Conservation (phyloP, 768 basidiomycete species). For the Boletus sensibilis region DNA sequence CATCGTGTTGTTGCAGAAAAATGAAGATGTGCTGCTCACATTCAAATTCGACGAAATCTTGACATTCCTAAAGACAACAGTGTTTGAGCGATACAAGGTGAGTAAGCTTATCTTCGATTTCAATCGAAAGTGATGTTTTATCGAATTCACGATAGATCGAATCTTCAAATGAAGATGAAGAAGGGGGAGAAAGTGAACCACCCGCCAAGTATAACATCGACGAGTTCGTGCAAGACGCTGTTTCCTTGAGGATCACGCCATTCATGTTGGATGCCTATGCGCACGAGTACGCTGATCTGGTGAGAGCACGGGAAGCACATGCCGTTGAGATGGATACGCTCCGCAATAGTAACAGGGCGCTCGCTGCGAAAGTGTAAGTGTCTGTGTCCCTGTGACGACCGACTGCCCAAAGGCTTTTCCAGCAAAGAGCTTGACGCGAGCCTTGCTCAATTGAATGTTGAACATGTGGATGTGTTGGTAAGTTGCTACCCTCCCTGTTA, state of each 20-base stretch:
- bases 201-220: slow-evolving; percentile 60
- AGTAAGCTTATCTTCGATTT: neutral
- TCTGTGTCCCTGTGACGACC: neutral
- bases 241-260: slow-evolving; percentile 83
- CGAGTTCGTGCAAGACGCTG: slow-evolving; percentile 85
- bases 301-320: slow-evolving; percentile 78
- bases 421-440: slow-evolving; percentile 81
- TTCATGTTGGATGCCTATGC: slow-evolving; percentile 93
- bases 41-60: slow-evolving; percentile 93
- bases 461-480: slow-evolving; percentile 78
- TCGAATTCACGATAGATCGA: slow-evolving; percentile 24
- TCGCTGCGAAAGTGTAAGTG: slow-evolving; percentile 79
- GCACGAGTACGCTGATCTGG: slow-evolving; percentile 82
- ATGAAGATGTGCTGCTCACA: slow-evolving; percentile 73
- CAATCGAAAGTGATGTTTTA: neutral
- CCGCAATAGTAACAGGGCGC: slow-evolving; percentile 70
- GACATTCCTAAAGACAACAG: slow-evolving; percentile 70
- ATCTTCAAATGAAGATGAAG: slow-evolving; percentile 28
- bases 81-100: slow-evolving; percentile 84
- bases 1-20: slow-evolving; percentile 80
- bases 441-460: slow-evolving; percentile 75
- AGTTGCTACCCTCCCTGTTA: slow-evolving; percentile 22
- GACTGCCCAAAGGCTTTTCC: slow-evolving; percentile 11
- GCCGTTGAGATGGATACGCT: slow-evolving; percentile 81
- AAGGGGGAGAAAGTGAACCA: slow-evolving; percentile 16